phyloP scores from a whole-genome alignment of 768 basidiomycete genomes.

The Mycena belliarum region DNA sequence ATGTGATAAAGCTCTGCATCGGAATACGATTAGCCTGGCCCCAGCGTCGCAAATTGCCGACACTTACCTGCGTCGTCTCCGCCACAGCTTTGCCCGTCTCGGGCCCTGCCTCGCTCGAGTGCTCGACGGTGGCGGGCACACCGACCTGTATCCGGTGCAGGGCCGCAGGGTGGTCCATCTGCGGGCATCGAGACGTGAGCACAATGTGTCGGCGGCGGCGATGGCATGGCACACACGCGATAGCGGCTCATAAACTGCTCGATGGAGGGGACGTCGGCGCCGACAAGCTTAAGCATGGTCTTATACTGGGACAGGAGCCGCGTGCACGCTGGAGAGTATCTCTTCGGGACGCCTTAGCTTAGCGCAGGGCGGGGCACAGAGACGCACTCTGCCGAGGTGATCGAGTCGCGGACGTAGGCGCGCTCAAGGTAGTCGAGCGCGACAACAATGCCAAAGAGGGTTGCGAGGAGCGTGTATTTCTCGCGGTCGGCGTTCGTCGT shows the following conservation, averaged over 20 bases:
- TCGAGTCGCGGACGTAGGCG: conserved; percentile 92
- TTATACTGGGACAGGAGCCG: conserved; percentile 95
- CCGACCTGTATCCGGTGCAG: conserved; percentile 88
- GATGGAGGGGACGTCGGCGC: conserved; percentile 80
- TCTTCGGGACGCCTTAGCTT: conserved; percentile 49
- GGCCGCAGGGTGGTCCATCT: conserved; percentile 95
- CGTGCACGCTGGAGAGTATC: conserved; percentile 96
- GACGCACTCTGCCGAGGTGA: conserved; percentile 87
- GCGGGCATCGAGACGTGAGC: background rate
- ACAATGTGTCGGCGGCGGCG: background rate
- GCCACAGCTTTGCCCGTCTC: conserved; percentile 98
- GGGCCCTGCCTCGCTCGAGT: conserved; percentile 87
- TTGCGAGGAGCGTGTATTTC: conserved; percentile 83
- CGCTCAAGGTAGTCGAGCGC: conserved; percentile 93
- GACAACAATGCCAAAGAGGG: conserved; percentile 89
- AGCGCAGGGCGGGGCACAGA: conserved; percentile 14
- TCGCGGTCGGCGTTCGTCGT: conserved; percentile 88
- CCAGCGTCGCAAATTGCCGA: background rate
- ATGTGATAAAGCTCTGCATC: conserved; percentile 90
- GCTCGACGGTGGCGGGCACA: conserved; percentile 95
- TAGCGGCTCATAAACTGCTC: conserved; percentile 93
- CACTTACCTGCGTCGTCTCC: conserved; percentile 91
- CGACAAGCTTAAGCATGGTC: conserved; percentile 94
- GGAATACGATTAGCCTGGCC: background rate
- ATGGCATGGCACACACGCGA: conserved; percentile 50